Evolutionary conservation across 2,329 filamentous ascomycete genomes (phyloP).

Genomic region (Pyricularia pennisetigena): DNA sequence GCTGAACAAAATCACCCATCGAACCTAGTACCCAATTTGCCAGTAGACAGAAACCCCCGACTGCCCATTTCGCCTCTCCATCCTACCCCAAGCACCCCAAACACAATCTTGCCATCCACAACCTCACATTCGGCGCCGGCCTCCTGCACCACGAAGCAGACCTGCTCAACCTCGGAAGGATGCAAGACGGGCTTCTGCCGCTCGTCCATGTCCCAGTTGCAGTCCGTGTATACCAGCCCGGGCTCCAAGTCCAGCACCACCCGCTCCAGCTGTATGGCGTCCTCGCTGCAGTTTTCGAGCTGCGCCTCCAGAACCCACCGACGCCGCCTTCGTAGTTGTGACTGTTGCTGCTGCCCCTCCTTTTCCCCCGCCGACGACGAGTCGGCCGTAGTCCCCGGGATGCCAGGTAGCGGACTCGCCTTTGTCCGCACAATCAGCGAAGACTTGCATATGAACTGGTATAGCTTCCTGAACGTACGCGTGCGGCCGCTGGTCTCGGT

Average conservation of each 20-base stretch:
- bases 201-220: slow-evolving; percentile 37
- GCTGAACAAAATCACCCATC: slow-evolving; percentile 4
- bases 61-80: slow-evolving; percentile 91
- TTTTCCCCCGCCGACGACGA: slow-evolving; percentile 1
- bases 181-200: slow-evolving; percentile 44
- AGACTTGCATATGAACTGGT: slow-evolving; percentile 90
- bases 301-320: slow-evolving; percentile 83
- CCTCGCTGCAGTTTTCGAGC: slow-evolving; percentile 87
- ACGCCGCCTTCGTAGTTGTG: slow-evolving; percentile 10
- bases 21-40: slow-evolving; percentile 55
- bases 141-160: slow-evolving; percentile 52
- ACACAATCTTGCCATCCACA: slow-evolving; percentile 33
- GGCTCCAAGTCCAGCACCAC: slow-evolving; percentile 44
- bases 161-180: slow-evolving; percentile 55
- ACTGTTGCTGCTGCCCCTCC: slow-evolving; percentile 16
- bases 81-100: slow-evolving; percentile 76
- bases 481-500: slow-evolving; percentile 59
- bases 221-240: slow-evolving; percentile 40
- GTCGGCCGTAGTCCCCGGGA: neutral
- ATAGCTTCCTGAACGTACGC: slow-evolving; percentile 86
- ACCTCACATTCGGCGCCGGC: slow-evolving; percentile 24
- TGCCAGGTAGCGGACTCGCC: slow-evolving; percentile 49
- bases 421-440: slow-evolving; percentile 88
- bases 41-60: slow-evolving; percentile 76
- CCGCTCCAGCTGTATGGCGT: slow-evolving; percentile 66